Evolutionary conservation across 345 rosid genomes (phyloP).

Genomic region (Syzygium grande): DNA sequence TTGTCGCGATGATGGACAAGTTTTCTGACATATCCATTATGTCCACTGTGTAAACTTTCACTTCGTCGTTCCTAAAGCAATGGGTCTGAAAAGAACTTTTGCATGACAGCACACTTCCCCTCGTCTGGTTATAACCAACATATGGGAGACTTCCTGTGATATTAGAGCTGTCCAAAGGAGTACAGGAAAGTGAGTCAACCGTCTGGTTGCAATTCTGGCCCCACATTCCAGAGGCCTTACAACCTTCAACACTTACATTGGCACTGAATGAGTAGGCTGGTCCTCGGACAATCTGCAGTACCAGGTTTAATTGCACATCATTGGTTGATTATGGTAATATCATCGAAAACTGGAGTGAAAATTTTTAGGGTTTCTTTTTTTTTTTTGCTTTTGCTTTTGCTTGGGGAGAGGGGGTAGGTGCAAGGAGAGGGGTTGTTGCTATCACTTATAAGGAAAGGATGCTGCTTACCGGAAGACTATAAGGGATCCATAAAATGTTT

Average conservation of each 20-base stretch:
- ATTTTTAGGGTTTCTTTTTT: neutral
- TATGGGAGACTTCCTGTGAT: slow-evolving; percentile 7
- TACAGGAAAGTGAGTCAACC: slow-evolving; percentile 55
- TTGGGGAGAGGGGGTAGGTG: neutral
- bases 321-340: neutral
- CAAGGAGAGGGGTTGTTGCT: neutral
- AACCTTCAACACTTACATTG: slow-evolving; percentile 84
- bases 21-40: slow-evolving; percentile 53
- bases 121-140: slow-evolving; percentile 13
- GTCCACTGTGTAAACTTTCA: slow-evolving; percentile 57
- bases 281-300: slow-evolving; percentile 63
- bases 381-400: neutral
- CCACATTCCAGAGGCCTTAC: slow-evolving; percentile 59
- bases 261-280: slow-evolving; percentile 67
- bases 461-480: neutral
- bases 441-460: neutral
- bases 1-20: slow-evolving; percentile 34
- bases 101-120: slow-evolving; percentile 50
- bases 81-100: slow-evolving; percentile 32
- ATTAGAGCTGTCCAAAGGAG: slow-evolving; percentile 30
- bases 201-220: slow-evolving; percentile 90
- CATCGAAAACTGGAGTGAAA: neutral
- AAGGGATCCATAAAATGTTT: neutral
- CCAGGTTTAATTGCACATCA: slow-evolving; percentile 11
- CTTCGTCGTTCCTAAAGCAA: slow-evolving; percentile 48